Evolutionary conservation across 1,139 yeast species (phyloP).

Genomic region (Lodderomyces metapsilosis): DNA sequence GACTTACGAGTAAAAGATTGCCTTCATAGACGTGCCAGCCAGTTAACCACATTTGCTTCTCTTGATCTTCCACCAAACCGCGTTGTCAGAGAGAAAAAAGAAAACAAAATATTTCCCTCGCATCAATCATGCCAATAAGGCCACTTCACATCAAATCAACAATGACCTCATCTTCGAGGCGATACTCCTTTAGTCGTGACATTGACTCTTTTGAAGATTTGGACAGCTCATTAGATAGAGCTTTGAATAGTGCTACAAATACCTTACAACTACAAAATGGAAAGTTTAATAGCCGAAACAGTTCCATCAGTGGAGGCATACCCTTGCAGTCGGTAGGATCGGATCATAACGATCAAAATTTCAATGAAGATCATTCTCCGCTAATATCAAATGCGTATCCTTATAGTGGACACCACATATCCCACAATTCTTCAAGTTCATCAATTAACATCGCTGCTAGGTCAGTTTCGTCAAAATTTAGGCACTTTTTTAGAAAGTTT

Average conservation of each 20-base stretch:
- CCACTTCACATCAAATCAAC: background rate
- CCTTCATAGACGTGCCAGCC: no score
- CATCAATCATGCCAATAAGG: background rate
- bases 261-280: constrained; percentile 9
- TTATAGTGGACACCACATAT: constrained; percentile 3
- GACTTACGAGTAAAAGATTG: no score
- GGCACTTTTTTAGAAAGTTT: constrained; percentile 16
- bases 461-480: constrained; percentile 17
- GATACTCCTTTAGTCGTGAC: constrained; percentile 12
- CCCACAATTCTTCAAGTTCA: constrained; percentile 14
- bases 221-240: constrained; percentile 43
- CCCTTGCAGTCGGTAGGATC: constrained; percentile 25
- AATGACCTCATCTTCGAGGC: constrained; percentile 6
- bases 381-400: constrained; percentile 21
- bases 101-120: background rate
- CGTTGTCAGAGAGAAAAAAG: background rate
- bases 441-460: constrained; percentile 21
- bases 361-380: constrained; percentile 28
- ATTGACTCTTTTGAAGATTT: constrained; percentile 42
- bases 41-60: no score
- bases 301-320: constrained; percentile 28
- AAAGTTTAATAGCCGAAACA: constrained; percentile 17
- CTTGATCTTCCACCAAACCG: no score
- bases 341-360: constrained; percentile 1
- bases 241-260: constrained; percentile 40